Conservation (phyloP, 2,329 filamentous ascomycete genomes). For the Colletotrichum chlorophyti region DNA sequence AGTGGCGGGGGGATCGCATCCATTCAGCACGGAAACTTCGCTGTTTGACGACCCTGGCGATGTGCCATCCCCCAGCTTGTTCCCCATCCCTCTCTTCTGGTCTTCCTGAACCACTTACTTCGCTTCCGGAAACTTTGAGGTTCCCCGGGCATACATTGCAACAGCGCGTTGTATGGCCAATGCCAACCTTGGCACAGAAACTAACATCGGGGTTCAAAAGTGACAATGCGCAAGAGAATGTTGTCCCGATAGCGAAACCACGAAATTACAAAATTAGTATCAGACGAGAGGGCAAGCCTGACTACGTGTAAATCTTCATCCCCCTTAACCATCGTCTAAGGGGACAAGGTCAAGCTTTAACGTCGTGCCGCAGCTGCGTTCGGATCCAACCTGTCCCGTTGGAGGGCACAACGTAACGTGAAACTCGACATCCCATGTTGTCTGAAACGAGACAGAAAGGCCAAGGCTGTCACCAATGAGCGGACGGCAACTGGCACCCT, state of each 20-base stretch:
- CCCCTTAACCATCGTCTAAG: no score
- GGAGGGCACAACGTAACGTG: slow-evolving; percentile 31
- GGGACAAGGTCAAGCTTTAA: slow-evolving; percentile 21
- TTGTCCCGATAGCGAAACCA: not conserved
- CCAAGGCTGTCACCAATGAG: slow-evolving; percentile 1
- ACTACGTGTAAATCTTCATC: no score
- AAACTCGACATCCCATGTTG: slow-evolving; percentile 31
- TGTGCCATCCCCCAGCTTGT: slow-evolving; percentile 2
- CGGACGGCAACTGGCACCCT: not conserved
- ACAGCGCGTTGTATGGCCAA: not conserved
- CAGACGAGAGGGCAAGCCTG: no score
- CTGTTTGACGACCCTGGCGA: not conserved
- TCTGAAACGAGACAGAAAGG: slow-evolving; percentile 34
- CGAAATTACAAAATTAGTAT: slow-evolving; percentile 27
- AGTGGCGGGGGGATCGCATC: no score
- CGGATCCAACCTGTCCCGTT: slow-evolving; percentile 36
- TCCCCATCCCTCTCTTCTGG: not conserved
- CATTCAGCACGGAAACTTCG: not conserved
- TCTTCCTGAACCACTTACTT: not conserved
- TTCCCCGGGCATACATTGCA: not conserved
- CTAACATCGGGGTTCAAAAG: not conserved
- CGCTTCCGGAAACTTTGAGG: slow-evolving; percentile 1
- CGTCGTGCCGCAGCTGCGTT: slow-evolving; percentile 20
- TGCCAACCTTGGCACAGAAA: slow-evolving; percentile 1
- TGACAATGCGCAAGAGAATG: not conserved